Evolutionary conservation across 2,329 filamentous ascomycete genomes (phyloP).

Genomic region (Ophiostoma triangulosporum): DNA sequence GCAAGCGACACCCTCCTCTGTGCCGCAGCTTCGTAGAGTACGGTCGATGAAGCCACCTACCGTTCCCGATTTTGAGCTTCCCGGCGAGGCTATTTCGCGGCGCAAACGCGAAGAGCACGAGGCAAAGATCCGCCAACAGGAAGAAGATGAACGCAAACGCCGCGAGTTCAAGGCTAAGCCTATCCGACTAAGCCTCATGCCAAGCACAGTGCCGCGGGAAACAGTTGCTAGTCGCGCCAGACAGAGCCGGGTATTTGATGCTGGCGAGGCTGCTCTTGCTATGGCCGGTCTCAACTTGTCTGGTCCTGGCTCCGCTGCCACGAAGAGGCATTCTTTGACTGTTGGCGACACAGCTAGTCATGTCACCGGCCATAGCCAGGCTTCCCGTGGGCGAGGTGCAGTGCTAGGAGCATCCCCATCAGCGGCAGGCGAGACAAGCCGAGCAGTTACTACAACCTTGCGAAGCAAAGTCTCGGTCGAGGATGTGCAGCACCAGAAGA

Average conservation of each 20-base stretch:
- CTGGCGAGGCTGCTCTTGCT: not conserved
- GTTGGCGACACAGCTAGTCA: not conserved
- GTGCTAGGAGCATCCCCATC: constrained; percentile 20
- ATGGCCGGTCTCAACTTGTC: not conserved
- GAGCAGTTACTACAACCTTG: constrained; percentile 34
- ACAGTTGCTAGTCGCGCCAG: constrained; percentile 45
- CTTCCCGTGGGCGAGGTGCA: constrained; percentile 17
- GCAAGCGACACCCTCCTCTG: constrained; percentile 9
- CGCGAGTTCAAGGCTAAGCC: constrained; percentile 53
- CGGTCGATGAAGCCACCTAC: constrained; percentile 36
- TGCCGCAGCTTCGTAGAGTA: constrained; percentile 28
- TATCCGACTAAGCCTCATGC: constrained; percentile 30
- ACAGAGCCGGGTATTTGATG: constrained; percentile 25
- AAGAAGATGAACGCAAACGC: constrained; percentile 45
- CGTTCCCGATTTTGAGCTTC: constrained; percentile 46
- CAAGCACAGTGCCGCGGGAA: constrained; percentile 35
- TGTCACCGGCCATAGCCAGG: not conserved
- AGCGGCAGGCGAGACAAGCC: constrained; percentile 17
- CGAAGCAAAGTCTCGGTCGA: constrained; percentile 36
- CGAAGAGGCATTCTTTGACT: constrained; percentile 19
- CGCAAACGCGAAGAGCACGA: constrained; percentile 43
- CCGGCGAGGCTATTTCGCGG: constrained; percentile 46
- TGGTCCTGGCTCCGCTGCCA: constrained; percentile 7
- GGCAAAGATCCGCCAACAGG: constrained; percentile 39
- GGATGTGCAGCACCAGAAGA: constrained; percentile 36